These are phyloP conservation scores for Aspergillus pseudoviridinutans DNA, from an alignment of 2,329 filamentous ascomycete genomes.

Conservation along the genomic window DNA sequence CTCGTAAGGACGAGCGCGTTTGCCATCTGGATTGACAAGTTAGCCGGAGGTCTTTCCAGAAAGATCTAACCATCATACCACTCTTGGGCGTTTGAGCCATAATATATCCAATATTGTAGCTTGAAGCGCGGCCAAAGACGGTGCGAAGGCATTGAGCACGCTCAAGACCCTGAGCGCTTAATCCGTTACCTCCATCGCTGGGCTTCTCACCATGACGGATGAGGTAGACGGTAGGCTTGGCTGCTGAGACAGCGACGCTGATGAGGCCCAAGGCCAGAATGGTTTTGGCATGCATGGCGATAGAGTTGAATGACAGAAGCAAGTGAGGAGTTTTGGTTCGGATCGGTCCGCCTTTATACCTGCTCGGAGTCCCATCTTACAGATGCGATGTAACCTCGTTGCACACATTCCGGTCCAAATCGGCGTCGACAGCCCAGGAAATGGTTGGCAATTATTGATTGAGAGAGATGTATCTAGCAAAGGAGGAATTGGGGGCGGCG, in stretches of 20 bases:
- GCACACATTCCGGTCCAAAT: neutral
- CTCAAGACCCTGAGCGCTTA: conserved; percentile 50
- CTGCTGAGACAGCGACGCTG: conserved; percentile 12
- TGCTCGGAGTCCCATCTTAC: neutral
- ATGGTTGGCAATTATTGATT: neutral
- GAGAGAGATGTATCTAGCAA: neutral
- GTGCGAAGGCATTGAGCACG: conserved; percentile 57
- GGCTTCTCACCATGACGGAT: conserved; percentile 65
- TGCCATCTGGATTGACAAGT: conserved; percentile 41
- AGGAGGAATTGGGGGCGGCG: neutral
- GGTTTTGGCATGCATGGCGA: conserved; percentile 5
- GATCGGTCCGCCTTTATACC: neutral
- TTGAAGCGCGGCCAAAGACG: conserved; percentile 52
- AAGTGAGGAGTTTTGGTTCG: neutral
- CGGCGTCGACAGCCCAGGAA: neutral
- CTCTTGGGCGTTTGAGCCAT: conserved; percentile 54
- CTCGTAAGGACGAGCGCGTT: conserved; percentile 50
- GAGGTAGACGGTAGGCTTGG: conserved; percentile 53
- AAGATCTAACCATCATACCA: conserved; percentile 14
- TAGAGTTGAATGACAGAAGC: neutral
- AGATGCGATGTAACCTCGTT: neutral
- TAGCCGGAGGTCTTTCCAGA: neutral
- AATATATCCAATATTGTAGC: conserved; percentile 56
- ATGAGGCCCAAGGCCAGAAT: conserved; percentile 9
- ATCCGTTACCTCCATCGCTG: conserved; percentile 43